A percentile compares a stretch with the other conserved stretches of the same genome.
phyloP scores from a whole-genome alignment of 192 early-diverging fungal species.

The Rhizoclosmatium globosum region DNA sequence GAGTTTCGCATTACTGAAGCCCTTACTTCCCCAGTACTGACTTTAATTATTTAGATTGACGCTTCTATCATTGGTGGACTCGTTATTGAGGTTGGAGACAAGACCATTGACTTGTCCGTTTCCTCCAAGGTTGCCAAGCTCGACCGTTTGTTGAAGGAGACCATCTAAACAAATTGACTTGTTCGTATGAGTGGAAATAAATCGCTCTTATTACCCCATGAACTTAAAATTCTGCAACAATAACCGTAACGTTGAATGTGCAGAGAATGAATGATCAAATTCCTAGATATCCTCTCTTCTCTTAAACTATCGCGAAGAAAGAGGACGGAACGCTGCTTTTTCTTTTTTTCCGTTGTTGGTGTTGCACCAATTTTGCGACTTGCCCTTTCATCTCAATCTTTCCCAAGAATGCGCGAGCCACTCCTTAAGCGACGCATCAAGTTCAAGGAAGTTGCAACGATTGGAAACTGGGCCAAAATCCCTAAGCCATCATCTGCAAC shows the following conservation, averaged over 20 bases:
- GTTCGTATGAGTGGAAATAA: neutral
- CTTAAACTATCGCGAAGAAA: no score
- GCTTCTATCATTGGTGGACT: constrained; percentile 94
- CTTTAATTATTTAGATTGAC: constrained; percentile 67
- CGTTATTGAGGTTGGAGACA: constrained; percentile 96
- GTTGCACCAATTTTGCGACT: neutral
- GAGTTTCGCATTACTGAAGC: neutral
- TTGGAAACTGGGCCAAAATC: constrained; percentile 7
- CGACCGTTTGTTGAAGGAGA: constrained; percentile 85
- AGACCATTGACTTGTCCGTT: constrained; percentile 98
- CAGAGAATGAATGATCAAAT: no score
- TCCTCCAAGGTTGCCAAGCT: constrained; percentile 95
- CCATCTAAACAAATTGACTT: constrained; percentile 47
- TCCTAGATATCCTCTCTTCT: no score
- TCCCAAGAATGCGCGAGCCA: neutral
- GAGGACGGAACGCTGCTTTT: neutral
- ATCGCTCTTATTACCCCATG: no score
- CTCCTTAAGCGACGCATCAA: constrained; percentile 23
- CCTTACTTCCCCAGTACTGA: neutral
- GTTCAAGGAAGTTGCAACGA: constrained; percentile 12
- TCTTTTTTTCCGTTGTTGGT: neutral
- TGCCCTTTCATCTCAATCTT: neutral
- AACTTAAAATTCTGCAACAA: no score
- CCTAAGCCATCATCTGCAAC: neutral
- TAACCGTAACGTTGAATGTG: no score